Base-by-base conservation (phyloP, 140 eudicot species). In the Ambrosia hybrid region DNA sequence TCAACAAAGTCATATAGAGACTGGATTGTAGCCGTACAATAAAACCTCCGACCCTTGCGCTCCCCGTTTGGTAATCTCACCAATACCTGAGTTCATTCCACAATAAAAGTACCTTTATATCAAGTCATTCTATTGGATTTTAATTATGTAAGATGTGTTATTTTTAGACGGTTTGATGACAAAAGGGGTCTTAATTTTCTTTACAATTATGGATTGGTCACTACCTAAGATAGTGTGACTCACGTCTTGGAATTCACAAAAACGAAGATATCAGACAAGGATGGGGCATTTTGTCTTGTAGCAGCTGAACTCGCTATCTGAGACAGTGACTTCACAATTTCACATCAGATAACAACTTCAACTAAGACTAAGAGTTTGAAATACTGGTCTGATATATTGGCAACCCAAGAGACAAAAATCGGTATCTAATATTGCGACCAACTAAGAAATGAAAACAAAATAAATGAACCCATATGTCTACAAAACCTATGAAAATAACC, bases 41-140 rank as follows among this genome's bases (percentile, higher is more conserved):
- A 80, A 56, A 91, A 89, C 71, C 94, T 83, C 76, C 97, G 85
- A 67, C 78, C 97, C 68, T 91, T 89, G 33, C 97, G 86, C 58
- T 88, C 94, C 52, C 97, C 97, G 11, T 83, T 80, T 11, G 97
- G 97, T 68, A 91, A 91, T 62, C 97, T 85, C 73, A 91, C 94
- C 89, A 88, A 81, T 17, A 91, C 96, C 97, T 79, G 43, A 41
- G 39, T 41, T 41, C 41, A 37, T 38, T 6, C 60, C 14, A 15
- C 51, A 12, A 3, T 14, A 37, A 5, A 63, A 4, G 13, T 37
- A 5, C 5, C 14, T 26, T 58, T 13, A 68, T 12, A 26, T 57
- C 3, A 12, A 36, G 67, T 34, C 41, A 36, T 56, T 52, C 61
- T 57, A 21, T 57, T 2, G 9, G 14, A 57, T 3, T 26, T 21